These are phyloP conservation scores for Dendrothele bispora DNA, from an alignment of 768 basidiomycete genomes.

Conservation along the genomic window DNA sequence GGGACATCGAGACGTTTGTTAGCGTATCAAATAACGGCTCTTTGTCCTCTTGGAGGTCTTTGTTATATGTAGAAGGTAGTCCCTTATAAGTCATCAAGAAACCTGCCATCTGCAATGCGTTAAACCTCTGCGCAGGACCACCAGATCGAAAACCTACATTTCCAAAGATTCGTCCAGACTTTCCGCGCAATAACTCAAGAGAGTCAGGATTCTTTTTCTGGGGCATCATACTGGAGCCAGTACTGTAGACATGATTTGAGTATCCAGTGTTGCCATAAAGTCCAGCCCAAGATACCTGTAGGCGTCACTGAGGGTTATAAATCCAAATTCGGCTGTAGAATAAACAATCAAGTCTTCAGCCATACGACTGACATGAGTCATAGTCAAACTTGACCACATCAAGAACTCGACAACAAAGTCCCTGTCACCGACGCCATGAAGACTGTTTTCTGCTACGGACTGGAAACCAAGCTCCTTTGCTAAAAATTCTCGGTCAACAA, in stretches of 20 bases:
- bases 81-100: slow-evolving; percentile 98
- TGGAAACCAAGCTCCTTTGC: slow-evolving; percentile 87
- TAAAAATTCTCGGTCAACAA: slow-evolving; percentile 90
- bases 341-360: slow-evolving; percentile 97
- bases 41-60: slow-evolving; percentile 98
- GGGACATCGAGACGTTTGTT: slow-evolving; percentile 83
- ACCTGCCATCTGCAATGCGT: slow-evolving; percentile 78
- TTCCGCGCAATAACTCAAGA: slow-evolving; percentile 91
- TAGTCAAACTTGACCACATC: slow-evolving; percentile 92
- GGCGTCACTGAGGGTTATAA: slow-evolving; percentile 93
- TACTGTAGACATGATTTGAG: too few species aligned
- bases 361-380: slow-evolving; percentile 92
- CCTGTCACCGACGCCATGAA: slow-evolving; percentile 95
- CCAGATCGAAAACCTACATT: slow-evolving; percentile 50
- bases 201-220: slow-evolving; percentile 99
- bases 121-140: slow-evolving; percentile 6
- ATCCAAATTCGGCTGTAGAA: slow-evolving; percentile 96
- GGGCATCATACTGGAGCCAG: slow-evolving; percentile 99
- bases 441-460: slow-evolving; percentile 90
- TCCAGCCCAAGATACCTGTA: slow-evolving; percentile 92
- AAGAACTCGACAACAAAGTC: slow-evolving; percentile 97
- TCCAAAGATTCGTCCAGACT: slow-evolving; percentile 92
- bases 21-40: slow-evolving; percentile 95
- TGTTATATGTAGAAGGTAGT: slow-evolving; percentile 98
- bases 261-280: too few species aligned